Evolutionary conservation across 208 protist species (phyloP).

Genomic region (Naegleria fowleri): DNA sequence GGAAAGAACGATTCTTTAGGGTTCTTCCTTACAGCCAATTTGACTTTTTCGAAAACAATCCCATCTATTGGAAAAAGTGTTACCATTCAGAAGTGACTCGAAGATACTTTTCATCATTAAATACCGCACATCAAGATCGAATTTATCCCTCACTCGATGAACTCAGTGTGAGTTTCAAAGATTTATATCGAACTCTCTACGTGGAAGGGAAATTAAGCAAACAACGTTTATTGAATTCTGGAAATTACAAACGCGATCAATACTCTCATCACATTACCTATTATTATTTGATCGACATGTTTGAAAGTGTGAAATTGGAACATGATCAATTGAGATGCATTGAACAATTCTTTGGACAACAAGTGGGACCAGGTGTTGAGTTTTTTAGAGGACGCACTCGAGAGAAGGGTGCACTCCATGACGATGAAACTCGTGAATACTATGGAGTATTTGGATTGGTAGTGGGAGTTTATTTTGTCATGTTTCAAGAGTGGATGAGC

Average conservation of each 20-base stretch:
- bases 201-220: background rate
- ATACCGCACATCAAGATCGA: background rate
- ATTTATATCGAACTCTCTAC: background rate
- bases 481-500: background rate
- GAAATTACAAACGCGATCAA: slow-evolving; percentile 2
- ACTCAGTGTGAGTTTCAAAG: background rate
- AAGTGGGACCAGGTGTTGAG: background rate
- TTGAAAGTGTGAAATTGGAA: background rate
- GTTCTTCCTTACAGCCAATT: background rate
- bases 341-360: background rate
- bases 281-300: background rate
- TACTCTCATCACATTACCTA: slow-evolving; percentile 1
- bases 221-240: background rate
- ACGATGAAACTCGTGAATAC: background rate
- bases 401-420: background rate
- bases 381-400: background rate
- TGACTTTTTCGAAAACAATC: background rate
- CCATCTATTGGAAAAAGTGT: background rate
- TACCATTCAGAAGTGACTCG: background rate
- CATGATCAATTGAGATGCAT: background rate
- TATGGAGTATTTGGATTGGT: background rate
- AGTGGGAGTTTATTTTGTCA: background rate
- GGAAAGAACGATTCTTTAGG: background rate
- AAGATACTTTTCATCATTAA: background rate
- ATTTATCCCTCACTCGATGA: background rate